Evolutionary conservation across 495 filamentous ascomycete genomes (phyloP).

Genomic region (Aspergillus cavernicola): DNA sequence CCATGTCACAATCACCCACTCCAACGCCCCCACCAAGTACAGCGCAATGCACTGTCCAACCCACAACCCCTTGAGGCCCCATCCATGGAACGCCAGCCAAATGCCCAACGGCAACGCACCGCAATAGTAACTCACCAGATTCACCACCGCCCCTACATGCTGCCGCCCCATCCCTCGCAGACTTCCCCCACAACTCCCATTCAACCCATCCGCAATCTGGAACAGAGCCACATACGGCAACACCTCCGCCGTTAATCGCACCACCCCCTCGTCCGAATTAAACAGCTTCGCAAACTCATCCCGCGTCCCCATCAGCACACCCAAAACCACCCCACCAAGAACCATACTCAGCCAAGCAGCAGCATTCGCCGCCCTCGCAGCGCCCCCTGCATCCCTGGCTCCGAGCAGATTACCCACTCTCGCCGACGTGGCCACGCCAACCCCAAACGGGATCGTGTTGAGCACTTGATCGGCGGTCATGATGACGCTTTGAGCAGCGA

Average conservation of each 20-base stretch:
- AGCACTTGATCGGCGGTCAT: constrained; percentile 94
- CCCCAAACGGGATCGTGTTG: constrained; percentile 88
- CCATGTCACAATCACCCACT: constrained; percentile 77
- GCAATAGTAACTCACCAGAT: constrained; percentile 84
- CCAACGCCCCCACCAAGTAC: constrained; percentile 73
- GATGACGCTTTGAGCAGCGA: constrained; percentile 87
- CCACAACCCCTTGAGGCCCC: constrained; percentile 83
- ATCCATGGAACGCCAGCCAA: constrained; percentile 84
- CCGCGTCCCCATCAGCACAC: constrained; percentile 67
- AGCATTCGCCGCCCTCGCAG: constrained; percentile 69
- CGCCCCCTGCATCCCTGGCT: constrained; percentile 61
- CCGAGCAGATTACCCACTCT: constrained; percentile 83
- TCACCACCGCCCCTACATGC: constrained; percentile 85
- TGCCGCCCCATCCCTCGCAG: constrained; percentile 84
- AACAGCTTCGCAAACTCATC: constrained; percentile 79
- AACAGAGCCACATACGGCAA: constrained; percentile 91
- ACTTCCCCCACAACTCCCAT: constrained; percentile 79
- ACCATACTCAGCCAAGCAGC: constrained; percentile 72
- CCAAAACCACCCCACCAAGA: constrained; percentile 66
- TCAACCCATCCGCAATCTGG: constrained; percentile 88
- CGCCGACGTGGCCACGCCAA: constrained; percentile 78
- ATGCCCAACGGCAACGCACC: constrained; percentile 81
- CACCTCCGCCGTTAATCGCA: constrained; percentile 74
- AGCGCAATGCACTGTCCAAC: constrained; percentile 86
- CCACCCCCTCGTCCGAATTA: constrained; percentile 72